Evolutionary conservation across 352 stramenopile genomes (phyloP).

Genomic region (Nothophytophthora sp.): DNA sequence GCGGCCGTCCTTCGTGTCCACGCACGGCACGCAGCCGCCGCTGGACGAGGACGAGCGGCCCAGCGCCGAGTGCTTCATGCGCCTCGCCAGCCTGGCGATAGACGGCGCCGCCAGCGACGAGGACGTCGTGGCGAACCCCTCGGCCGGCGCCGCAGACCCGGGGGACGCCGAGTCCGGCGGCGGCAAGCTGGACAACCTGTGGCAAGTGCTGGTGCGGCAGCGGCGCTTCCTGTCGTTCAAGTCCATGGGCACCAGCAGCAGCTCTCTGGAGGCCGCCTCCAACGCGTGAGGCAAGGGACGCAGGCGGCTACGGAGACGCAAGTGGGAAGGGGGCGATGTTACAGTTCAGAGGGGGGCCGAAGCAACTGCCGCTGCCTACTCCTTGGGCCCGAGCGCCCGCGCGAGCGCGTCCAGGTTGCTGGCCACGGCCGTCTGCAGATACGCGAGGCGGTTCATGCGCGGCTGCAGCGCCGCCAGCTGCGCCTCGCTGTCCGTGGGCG

Average conservation of each 20-base stretch:
- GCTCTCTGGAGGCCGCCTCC: too few relatives aligned
- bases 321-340: neutral
- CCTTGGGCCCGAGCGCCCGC: conserved; percentile 21
- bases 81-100: conserved; percentile 64
- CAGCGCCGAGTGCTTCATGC: conserved; percentile 81
- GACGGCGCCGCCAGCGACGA: conserved; percentile 35
- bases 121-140: conserved; percentile 17
- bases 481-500: conserved; percentile 9
- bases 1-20: conserved; percentile 78
- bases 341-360: neutral
- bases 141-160: neutral
- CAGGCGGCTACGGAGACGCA: neutral
- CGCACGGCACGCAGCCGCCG: conserved; percentile 45
- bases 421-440: conserved; percentile 15
- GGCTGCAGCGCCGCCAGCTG: conserved; percentile 23
- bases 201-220: conserved; percentile 53
- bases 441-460: conserved; percentile 23
- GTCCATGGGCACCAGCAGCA: conserved; percentile 42
- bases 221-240: conserved; percentile 68
- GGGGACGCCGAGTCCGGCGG: neutral
- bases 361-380: conserved; percentile 4
- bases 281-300: neutral
- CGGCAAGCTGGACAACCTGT: conserved; percentile 41
- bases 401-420: conserved; percentile 22
- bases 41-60: conserved; percentile 38